Evolutionary conservation across 1,139 yeast genomes (phyloP), one percentile per base, ranked within the genome.

Genomic region (Scheffersomyces lignicola): DNA sequence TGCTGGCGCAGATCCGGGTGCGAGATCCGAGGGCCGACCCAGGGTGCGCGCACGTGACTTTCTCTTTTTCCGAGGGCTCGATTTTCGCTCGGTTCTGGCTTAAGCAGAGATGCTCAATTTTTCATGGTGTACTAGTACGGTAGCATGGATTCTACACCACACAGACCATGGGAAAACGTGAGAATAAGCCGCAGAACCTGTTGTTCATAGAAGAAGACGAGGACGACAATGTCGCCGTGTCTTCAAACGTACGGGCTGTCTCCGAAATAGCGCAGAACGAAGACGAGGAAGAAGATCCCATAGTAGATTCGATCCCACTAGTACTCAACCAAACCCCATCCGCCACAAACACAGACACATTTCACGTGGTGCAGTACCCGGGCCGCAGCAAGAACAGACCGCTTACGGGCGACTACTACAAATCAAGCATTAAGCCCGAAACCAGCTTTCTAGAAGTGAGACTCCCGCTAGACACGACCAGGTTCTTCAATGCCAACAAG

Each of bases 261-360:
- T n/a, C n/a, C n/a, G n/a, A n/a, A n/a, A n/a, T n/a, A n/a, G n/a
- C n/a, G n/a, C n/a, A 24, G 7, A 24, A 8, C 14, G 45, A 38
- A 9, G 47, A 37, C 12, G 59, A 51, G 13, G 74, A 68, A 1
- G 87, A 80, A 24, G 97, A 90, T 60, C 95, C 95, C 2, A 73
- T 92, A 7, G 70, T 89, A 2, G 73, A 78, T 33, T 86, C 86
- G 33, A 76, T 86, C 13, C 96, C 97, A 2, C 65, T 92, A 8
- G 75, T 53, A 15, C 46, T 67, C 35, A 58, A 57, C 17, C 34
- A 50, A 2, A 41, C 62, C 2, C 58, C 62, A 0, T 35, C 44
- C 21, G 40, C 56, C 29, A 10, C 12, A 9, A 38, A 37, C 15
- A 31, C 42, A 7, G 44, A 51, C 9, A 54, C 67, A 4, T 42